Base-by-base conservation (phyloP, 768 basidiomycete species). In the Phallus indusiatus region DNA sequence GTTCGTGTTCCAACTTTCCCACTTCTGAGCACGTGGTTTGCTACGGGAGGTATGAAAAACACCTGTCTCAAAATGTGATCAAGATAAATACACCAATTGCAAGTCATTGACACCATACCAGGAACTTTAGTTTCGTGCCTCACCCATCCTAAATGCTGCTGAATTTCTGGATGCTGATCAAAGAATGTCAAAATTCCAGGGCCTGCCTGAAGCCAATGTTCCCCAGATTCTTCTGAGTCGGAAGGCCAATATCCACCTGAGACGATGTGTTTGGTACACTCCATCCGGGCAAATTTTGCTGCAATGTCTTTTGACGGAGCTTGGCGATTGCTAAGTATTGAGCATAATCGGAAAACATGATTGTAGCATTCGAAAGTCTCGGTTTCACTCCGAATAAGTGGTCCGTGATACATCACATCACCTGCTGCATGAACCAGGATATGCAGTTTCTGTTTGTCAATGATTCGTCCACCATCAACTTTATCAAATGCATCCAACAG, bases 381-480 rank as follows among this genome's bases (percentile, higher is more conserved):
- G 0, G 74, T 78, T 0, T 76, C 73, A 68, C 76, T 77, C 0
- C 74, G 65, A 10, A 76, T 73, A 0, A 74, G 74, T 20, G 74
- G 77, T 0, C 75, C 76, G n/a, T n/a, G 67, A 78, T 77, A 0
- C 69, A 63, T 0, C 66, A 55, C 36, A 78, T 73, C 56, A 77
- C 72, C 0, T 61, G 55, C 0, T 68, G 67, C n/a, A n/a, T 78
- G 76, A 0, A 70, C 34, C 5, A 77, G 34, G 24, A 77, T 64
- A 47, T 78, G 76, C 60, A 77, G 75, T 59, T 78, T 78, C 1
- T 73, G 70, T 61, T 78, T 77, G 1, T 74, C 50, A 35, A 78
- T 76, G 28, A 66, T 67, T 2, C 53, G 20, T 34, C 66, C 51
- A 0, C 54, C 20, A 56, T 14, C 36, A 37, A 16, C 21, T 1